Conservation (phyloP, 2,329 filamentous ascomycete species). For the Penicillium sclerotigenum region DNA sequence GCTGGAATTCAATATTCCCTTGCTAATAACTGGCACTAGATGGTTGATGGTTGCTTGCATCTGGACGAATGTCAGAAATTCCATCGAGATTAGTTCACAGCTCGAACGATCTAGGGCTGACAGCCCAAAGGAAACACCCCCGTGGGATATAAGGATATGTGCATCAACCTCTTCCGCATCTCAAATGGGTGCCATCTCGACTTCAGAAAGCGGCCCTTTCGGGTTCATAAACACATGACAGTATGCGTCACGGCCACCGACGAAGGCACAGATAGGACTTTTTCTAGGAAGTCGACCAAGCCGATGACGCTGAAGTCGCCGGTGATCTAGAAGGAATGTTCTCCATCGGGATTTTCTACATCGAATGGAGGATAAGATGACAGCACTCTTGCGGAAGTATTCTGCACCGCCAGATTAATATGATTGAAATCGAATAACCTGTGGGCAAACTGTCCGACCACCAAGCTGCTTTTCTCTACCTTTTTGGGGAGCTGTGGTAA, state of each 20-base stretch:
- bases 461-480: not conserved
- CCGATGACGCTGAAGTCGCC: too few relatives aligned
- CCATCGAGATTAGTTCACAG: not conserved
- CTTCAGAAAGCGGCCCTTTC: too few relatives aligned
- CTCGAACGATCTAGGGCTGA: not conserved
- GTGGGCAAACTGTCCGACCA: not conserved
- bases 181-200: too few relatives aligned
- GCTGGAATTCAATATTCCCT: too few relatives aligned
- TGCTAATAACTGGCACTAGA: not conserved
- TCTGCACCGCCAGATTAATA: not conserved
- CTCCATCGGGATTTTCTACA: not conserved
- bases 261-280: too few relatives aligned
- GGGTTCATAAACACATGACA: too few relatives aligned
- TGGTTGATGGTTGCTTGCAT: not conserved
- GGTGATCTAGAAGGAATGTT: too few relatives aligned
- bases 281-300: too few relatives aligned
- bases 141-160: not conserved
- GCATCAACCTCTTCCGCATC: not conserved
- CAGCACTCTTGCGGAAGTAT: not conserved
- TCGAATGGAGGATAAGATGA: not conserved
- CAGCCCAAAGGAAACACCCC: not conserved
- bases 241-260: too few relatives aligned
- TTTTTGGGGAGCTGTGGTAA: not conserved
- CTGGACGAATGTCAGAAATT: not conserved
- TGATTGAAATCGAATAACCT: not conserved